Conservation (phyloP, 1,284 basidiomycete species). For the Sanghuangporus baumii region DNA sequence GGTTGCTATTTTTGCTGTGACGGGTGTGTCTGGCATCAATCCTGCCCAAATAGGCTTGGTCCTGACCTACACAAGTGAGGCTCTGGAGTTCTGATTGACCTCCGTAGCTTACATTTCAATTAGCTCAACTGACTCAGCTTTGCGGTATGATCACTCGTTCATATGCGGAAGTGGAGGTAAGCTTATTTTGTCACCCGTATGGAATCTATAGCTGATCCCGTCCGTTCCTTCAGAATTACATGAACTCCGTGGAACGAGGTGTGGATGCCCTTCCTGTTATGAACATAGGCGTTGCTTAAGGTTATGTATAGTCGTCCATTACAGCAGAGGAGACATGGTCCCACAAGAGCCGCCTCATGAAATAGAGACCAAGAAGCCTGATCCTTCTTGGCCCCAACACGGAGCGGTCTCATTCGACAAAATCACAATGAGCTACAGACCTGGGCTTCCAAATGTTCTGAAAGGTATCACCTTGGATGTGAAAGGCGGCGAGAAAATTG, state of each 20-base stretch:
- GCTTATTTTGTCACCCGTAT: conserved; percentile 11
- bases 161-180: conserved; percentile 60
- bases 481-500: too few relatives aligned
- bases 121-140: conserved; percentile 38
- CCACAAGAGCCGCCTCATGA: too few relatives aligned
- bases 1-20: conserved; percentile 51
- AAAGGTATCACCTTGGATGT: too few relatives aligned
- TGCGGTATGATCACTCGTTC: conserved; percentile 54
- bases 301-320: too few relatives aligned
- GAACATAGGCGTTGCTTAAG: too few relatives aligned
- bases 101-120: conserved; percentile 24
- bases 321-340: too few relatives aligned
- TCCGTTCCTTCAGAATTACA: conserved; percentile 45
- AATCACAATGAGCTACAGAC: too few relatives aligned
- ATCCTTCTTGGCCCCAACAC: too few relatives aligned
- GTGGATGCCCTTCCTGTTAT: too few relatives aligned
- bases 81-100: background rate
- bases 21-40: conserved; percentile 48
- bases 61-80: conserved; percentile 57
- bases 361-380: too few relatives aligned
- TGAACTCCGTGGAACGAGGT: conserved; percentile 72
- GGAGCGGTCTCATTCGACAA: too few relatives aligned
- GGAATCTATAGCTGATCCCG: conserved; percentile 6
- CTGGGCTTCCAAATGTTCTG: too few relatives aligned
- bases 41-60: conserved; percentile 70